Conservation (phyloP, 306 rosid species). For the Leucaena leucocephala region DNA sequence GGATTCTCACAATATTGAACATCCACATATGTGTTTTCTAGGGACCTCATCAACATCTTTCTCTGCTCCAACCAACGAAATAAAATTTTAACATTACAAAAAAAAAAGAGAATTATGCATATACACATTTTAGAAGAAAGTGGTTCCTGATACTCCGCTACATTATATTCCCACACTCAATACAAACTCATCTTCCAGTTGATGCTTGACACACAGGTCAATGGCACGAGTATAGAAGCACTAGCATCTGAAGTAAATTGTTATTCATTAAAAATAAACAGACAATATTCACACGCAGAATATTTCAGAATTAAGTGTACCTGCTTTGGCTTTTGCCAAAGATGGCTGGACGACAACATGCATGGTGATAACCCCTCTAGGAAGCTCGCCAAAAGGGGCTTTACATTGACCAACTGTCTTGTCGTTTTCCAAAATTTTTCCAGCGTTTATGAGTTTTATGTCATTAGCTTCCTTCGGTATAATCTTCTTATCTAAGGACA, state of each 20-base stretch:
- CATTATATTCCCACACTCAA: not conserved
- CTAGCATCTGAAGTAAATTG: constrained; percentile 11
- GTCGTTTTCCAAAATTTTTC: constrained; percentile 86
- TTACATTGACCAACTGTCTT: constrained; percentile 90
- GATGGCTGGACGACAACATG: constrained; percentile 92
- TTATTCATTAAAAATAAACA: not conserved
- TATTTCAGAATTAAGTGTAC: constrained; percentile 49
- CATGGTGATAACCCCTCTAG: constrained; percentile 80
- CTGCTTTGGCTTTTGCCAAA: constrained; percentile 77
- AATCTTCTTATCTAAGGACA: constrained; percentile 63
- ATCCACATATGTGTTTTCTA: constrained; percentile 70
- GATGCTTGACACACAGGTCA: not conserved
- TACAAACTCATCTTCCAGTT: not conserved
- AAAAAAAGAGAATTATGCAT: not conserved
- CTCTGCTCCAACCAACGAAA: constrained; percentile 52
- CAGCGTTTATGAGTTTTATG: constrained; percentile 77
- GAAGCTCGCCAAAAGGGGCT: constrained; percentile 79
- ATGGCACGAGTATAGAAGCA: constrained; percentile 17
- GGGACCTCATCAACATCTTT: constrained; percentile 73
- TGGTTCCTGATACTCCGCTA: constrained; percentile 2
- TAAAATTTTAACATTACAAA: constrained; percentile 1
- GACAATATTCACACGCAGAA: constrained; percentile 23
- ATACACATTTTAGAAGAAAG: not conserved
- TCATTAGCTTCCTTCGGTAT: constrained; percentile 82
- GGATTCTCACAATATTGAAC: constrained; percentile 72